These are phyloP conservation scores for Alternaria novae-zelandiae DNA, from an alignment of 2,329 filamentous ascomycete species.

Conservation along the genomic window DNA sequence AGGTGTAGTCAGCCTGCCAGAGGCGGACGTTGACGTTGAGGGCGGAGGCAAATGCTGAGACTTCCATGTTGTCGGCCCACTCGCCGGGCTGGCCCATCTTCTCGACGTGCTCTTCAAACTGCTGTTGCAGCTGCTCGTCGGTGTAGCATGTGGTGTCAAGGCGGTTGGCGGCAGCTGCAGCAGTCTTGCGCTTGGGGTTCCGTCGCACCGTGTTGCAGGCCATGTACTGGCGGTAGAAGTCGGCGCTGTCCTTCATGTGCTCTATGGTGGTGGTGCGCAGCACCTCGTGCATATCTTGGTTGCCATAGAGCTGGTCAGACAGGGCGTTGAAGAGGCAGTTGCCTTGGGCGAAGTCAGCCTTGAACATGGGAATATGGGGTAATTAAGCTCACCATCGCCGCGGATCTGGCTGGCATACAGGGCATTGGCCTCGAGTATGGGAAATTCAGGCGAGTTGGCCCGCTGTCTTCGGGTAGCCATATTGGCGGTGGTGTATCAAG, in stretches of 20 bases:
- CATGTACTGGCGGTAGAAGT: conserved; percentile 71
- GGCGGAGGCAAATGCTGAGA: conserved; percentile 68
- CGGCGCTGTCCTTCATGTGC: conserved; percentile 66
- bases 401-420: conserved; percentile 65
- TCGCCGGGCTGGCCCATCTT: conserved; percentile 66
- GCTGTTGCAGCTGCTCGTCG: conserved; percentile 59
- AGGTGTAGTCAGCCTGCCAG: conserved; percentile 62
- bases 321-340: conserved; percentile 74
- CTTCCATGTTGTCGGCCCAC: conserved; percentile 72
- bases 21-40: conserved; percentile 69
- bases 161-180: conserved; percentile 51
- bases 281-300: conserved; percentile 62
- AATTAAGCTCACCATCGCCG: conserved; percentile 65
- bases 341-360: conserved; percentile 54
- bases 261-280: conserved; percentile 66
- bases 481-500: conserved; percentile 27
- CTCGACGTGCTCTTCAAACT: conserved; percentile 63
- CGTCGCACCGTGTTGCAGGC: conserved; percentile 61
- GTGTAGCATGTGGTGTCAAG: conserved; percentile 58
- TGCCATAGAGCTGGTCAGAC: conserved; percentile 70
- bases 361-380: conserved; percentile 8
- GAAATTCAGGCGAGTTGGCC: conserved; percentile 55
- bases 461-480: conserved; percentile 42
- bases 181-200: conserved; percentile 63
- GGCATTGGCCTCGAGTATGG: conserved; percentile 62